Conservation (phyloP, 371 early-diverging fungal genomes). For the Mortierella sp. region DNA sequence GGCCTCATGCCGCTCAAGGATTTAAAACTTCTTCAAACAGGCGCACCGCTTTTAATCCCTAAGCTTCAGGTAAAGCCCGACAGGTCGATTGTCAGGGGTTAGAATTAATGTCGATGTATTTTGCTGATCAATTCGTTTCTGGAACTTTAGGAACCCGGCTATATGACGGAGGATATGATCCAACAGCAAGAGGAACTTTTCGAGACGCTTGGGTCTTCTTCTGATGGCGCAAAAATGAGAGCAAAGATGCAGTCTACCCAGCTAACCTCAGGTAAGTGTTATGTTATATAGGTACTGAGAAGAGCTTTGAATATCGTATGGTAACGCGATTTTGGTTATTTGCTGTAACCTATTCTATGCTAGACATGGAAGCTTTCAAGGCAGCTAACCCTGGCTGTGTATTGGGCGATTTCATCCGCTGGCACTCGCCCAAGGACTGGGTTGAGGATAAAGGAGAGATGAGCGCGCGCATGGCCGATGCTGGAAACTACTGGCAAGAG, state of each 20-base stretch:
- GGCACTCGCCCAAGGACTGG: constrained; percentile 96
- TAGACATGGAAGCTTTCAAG: constrained; percentile 70
- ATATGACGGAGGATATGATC: constrained; percentile 94
- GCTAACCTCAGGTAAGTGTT: constrained; percentile 71
- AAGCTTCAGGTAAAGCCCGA: constrained; percentile 67
- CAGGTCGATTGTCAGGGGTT: not conserved
- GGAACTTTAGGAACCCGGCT: constrained; percentile 72
- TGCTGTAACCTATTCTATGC: not conserved
- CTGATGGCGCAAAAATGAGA: constrained; percentile 77
- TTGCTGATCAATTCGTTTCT: not conserved
- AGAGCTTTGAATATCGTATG: not conserved
- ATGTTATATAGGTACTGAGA: too few species aligned
- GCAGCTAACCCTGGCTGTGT: constrained; percentile 73
- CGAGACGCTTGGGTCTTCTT: constrained; percentile 82
- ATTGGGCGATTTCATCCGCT: constrained; percentile 93
- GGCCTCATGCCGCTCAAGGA: constrained; percentile 55
- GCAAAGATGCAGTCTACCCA: constrained; percentile 86
- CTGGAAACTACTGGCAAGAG: constrained; percentile 89
- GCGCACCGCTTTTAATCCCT: constrained; percentile 77
- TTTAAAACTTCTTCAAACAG: constrained; percentile 64
- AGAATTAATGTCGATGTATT: too few species aligned
- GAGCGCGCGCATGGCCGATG: constrained; percentile 85
- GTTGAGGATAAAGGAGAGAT: constrained; percentile 64
- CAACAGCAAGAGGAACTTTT: constrained; percentile 81
- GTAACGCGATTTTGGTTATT: not conserved